Evolutionary conservation across 192 early-diverging fungal species (phyloP).

Genomic region (Globomyces pollinis-pini): DNA sequence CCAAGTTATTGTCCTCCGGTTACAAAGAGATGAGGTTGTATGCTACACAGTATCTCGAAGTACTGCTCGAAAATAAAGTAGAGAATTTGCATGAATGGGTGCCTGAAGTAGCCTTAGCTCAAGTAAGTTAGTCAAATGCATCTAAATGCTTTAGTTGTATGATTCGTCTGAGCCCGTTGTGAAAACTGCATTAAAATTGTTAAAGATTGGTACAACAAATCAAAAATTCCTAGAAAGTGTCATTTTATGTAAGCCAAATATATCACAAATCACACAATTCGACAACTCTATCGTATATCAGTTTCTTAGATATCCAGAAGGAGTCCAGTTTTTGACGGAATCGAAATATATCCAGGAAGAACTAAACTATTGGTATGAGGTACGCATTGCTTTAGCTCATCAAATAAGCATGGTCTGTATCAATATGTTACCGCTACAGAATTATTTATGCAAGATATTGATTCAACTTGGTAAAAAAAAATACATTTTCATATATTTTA

Average conservation of each 20-base stretch:
- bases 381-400: constrained; percentile 27
- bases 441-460: constrained; percentile 21
- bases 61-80: constrained; percentile 46
- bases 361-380: constrained; percentile 78
- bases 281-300: constrained; percentile 59
- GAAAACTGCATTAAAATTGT: constrained; percentile 56
- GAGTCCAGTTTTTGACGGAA: constrained; percentile 63
- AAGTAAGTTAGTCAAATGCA: constrained; percentile 25
- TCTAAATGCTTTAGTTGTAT: constrained; percentile 46
- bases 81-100: constrained; percentile 65
- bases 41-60: constrained; percentile 64
- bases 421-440: constrained; percentile 63
- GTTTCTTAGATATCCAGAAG: constrained; percentile 62
- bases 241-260: constrained; percentile 58
- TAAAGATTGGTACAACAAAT: constrained; percentile 64
- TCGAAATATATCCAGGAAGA: constrained; percentile 67
- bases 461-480: neutral
- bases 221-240: constrained; percentile 60
- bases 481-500: no score
- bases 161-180: constrained; percentile 66
- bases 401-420: constrained; percentile 50
- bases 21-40: constrained; percentile 72
- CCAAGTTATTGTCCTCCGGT: constrained; percentile 78
- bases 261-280: constrained; percentile 65
- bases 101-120: constrained; percentile 60